Evolutionary conservation across 768 basidiomycete species (phyloP).

Genomic region (Suillus subluteus): DNA sequence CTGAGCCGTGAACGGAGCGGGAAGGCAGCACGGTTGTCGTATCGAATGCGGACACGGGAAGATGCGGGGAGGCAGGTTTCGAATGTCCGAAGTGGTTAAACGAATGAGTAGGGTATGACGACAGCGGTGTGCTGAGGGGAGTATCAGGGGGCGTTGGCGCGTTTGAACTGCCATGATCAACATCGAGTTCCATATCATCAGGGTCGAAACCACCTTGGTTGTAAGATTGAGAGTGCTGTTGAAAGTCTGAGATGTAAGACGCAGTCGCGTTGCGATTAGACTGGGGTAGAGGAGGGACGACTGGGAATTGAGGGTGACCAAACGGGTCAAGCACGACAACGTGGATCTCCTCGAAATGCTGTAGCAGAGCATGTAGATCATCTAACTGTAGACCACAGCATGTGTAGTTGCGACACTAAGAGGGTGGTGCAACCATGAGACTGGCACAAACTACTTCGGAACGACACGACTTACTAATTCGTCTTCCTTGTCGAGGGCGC

Average conservation of each 20-base stretch:
- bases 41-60: conserved; percentile 53
- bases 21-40: conserved; percentile 58
- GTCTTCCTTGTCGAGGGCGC: conserved; percentile 68
- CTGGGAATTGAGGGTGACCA: conserved; percentile 35
- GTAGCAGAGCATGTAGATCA: conserved; percentile 82
- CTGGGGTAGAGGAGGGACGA: conserved; percentile 33
- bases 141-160: conserved; percentile 46
- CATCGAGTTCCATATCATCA: conserved; percentile 83
- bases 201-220: conserved; percentile 57
- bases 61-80: conserved; percentile 29
- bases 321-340: conserved; percentile 70
- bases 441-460: not conserved
- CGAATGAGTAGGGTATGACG: conserved; percentile 37
- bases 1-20: conserved; percentile 38
- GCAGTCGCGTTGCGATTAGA: not conserved
- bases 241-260: conserved; percentile 30
- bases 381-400: conserved; percentile 84
- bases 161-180: conserved; percentile 55
- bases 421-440: conserved; percentile 6
- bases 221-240: conserved; percentile 31
- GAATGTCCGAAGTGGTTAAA: conserved; percentile 36
- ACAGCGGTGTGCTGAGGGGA: conserved; percentile 45
- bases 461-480: conserved; percentile 58
- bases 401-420: conserved; percentile 81
- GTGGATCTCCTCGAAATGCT: conserved; percentile 92